Base-by-base conservation (phyloP, 116 monocot genomes). In the Cymodocea nodosa region DNA sequence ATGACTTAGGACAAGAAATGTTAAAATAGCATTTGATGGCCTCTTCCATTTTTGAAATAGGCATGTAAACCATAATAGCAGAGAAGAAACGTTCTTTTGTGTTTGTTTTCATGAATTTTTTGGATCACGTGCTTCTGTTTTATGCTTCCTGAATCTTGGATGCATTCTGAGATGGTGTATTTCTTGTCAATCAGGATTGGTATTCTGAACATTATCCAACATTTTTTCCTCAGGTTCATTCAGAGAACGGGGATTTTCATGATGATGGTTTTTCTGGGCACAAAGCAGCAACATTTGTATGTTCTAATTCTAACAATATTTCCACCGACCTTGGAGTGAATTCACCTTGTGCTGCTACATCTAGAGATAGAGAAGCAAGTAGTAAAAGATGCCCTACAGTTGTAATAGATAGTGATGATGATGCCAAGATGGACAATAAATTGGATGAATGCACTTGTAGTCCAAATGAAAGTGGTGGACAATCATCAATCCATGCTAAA, bases 351-450 rank as follows among this genome's bases (percentile, higher is more conserved):
- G 19, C 23, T 1, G 17, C 4, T 13, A 40, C 64, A 39, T 51
- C 49, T 12, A 67, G 58, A 52, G 65, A 63, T 53, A 50, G 63
- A 6, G 75, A 79, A 62, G 20, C 15, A 65, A 68, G 57, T 19
- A 67, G 60, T 23, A 85, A 82, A 83, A 83, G 71, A 52, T 65
- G 22, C 58, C 64, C 68, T 34, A 81, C 69, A 70, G 73, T 84
- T 50, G 59, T 76, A 18, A 71, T 79, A 68, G 90, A 95, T 19
- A 80, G 79, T 84, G 87, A 87, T 67, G 95, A 87, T 70, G 94
- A 94, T 35, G 51, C 68, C 30, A 64, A 69, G 62, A 59, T 60
- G 19, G 53, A 77, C 64, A 75, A 79, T 18, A 66, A 73, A 57
- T 30, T 35, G 2, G 36, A 35, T 40, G 44, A 44, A 48, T 37